phyloP scores from a whole-genome alignment of 2,329 filamentous ascomycete genomes.

The Xylariaceae sp. region DNA sequence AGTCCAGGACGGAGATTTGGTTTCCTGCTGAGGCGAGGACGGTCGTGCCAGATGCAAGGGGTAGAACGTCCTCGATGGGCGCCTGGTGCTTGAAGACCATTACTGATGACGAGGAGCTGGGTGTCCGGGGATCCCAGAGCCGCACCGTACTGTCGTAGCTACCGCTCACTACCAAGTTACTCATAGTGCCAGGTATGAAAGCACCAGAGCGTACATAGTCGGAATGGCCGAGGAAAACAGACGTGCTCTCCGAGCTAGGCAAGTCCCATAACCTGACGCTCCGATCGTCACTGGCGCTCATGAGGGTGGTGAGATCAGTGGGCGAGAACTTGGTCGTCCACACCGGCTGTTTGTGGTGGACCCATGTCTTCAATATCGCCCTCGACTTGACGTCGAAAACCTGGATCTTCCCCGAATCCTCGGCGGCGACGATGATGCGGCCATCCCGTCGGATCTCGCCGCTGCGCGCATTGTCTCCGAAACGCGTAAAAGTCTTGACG shows the following conservation, averaged over 20 bases:
- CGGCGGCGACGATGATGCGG: slow-evolving; percentile 81
- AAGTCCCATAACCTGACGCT: slow-evolving; percentile 94
- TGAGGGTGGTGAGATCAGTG: slow-evolving; percentile 73
- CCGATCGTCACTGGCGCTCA: slow-evolving; percentile 87
- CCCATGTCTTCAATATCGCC: slow-evolving; percentile 93
- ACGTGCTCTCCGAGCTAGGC: slow-evolving; percentile 68
- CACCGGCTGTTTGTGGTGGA: slow-evolving; percentile 86
- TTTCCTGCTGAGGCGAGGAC: slow-evolving; percentile 80
- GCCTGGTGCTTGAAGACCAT: slow-evolving; percentile 96
- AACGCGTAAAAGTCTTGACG: slow-evolving; percentile 88
- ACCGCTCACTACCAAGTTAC: slow-evolving; percentile 78
- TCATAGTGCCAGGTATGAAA: slow-evolving; percentile 71
- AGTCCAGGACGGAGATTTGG: slow-evolving; percentile 82
- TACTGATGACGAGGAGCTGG: slow-evolving; percentile 54
- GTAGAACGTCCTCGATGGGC: slow-evolving; percentile 80
- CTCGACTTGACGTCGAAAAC: slow-evolving; percentile 87
- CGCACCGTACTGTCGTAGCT: slow-evolving; percentile 93
- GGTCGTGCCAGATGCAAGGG: slow-evolving; percentile 80
- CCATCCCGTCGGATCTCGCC: slow-evolving; percentile 87
- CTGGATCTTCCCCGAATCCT: slow-evolving; percentile 87
- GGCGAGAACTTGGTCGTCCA: slow-evolving; percentile 93
- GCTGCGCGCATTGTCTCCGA: slow-evolving; percentile 84
- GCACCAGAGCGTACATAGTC: slow-evolving; percentile 87
- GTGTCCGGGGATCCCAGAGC: slow-evolving; percentile 83
- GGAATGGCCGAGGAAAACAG: slow-evolving; percentile 76